Evolutionary conservation across 2,329 filamentous ascomycete genomes (phyloP).

Genomic region (Aureobasidium mangrovei): DNA sequence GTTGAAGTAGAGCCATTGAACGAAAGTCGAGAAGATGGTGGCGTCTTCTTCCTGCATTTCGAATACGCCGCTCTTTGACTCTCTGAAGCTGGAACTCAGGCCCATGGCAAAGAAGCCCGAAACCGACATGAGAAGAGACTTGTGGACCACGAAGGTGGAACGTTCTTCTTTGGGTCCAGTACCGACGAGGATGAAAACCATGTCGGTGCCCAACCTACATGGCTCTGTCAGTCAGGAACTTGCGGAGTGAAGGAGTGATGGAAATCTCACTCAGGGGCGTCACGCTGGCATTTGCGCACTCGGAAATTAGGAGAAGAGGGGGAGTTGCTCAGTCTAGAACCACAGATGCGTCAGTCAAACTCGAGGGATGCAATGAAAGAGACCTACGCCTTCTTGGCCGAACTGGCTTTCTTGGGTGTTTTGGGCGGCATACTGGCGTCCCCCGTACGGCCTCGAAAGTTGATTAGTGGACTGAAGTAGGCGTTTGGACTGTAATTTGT

Average conservation of each 20-base stretch:
- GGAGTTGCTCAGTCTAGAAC: background rate
- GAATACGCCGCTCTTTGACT: background rate
- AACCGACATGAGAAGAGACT: background rate
- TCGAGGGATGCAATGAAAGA: accelerated
- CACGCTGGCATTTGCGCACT: background rate
- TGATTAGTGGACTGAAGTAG: accelerated
- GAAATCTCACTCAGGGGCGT: background rate
- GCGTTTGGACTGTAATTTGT: too few relatives aligned
- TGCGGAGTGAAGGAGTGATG: background rate
- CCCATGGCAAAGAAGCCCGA: conserved; percentile 3
- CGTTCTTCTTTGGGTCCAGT: background rate
- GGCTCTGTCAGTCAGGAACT: background rate
- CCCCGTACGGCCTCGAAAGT: too few relatives aligned
- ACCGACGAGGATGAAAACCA: background rate
- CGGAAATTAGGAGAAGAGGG: background rate
- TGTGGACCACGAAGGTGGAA: background rate
- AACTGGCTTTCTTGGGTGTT: background rate
- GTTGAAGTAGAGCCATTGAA: conserved; percentile 3
- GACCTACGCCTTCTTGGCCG: background rate
- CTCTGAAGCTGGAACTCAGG: background rate
- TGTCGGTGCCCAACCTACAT: background rate
- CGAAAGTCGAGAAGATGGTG: background rate
- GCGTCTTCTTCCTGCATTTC: background rate
- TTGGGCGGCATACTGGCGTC: background rate
- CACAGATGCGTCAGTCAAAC: background rate